Conservation (phyloP, 768 basidiomycete species). For the Boletus barrowsii region DNA sequence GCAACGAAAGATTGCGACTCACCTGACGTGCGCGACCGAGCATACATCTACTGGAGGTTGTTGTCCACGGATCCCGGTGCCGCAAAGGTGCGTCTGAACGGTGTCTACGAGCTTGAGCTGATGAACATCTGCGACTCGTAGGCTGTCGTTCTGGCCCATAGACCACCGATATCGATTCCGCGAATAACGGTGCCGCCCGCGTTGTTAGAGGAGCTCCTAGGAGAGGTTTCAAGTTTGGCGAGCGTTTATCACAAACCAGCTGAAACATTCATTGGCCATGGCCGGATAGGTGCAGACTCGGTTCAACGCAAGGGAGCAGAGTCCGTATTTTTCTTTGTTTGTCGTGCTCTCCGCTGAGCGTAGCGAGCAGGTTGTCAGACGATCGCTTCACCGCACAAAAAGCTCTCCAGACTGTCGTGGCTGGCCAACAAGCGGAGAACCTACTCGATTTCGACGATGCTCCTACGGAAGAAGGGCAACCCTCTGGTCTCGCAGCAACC, state of each 20-base stretch:
- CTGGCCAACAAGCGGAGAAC: constrained; percentile 93
- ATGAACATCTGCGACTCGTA: constrained; percentile 23
- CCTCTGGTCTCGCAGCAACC: constrained; percentile 77
- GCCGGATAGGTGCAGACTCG: constrained; percentile 80
- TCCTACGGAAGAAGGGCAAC: constrained; percentile 51
- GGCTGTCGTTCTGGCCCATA: constrained; percentile 85
- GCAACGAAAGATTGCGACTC: constrained; percentile 98
- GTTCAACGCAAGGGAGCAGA: constrained; percentile 62
- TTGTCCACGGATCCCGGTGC: constrained; percentile 93
- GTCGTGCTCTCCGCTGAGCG: constrained; percentile 1
- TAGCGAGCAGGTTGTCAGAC: constrained; percentile 48
- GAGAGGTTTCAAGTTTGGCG: constrained; percentile 84
- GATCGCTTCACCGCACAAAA: constrained; percentile 74
- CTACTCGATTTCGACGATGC: constrained; percentile 89
- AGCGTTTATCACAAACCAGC: constrained; percentile 98
- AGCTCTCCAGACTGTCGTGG: constrained; percentile 84
- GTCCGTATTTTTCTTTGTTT: constrained; percentile 37
- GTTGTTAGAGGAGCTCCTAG: constrained; percentile 85
- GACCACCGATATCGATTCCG: constrained; percentile 92
- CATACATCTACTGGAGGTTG: constrained; percentile 97
- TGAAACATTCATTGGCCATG: constrained; percentile 92
- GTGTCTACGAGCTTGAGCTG: neutral
- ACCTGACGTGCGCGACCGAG: constrained; percentile 93
- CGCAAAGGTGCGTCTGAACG: constrained; percentile 64
- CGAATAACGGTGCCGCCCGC: constrained; percentile 86